Evolutionary conservation across 202 grass and related monocot species (phyloP).

Genomic region (Panicum hallii): DNA sequence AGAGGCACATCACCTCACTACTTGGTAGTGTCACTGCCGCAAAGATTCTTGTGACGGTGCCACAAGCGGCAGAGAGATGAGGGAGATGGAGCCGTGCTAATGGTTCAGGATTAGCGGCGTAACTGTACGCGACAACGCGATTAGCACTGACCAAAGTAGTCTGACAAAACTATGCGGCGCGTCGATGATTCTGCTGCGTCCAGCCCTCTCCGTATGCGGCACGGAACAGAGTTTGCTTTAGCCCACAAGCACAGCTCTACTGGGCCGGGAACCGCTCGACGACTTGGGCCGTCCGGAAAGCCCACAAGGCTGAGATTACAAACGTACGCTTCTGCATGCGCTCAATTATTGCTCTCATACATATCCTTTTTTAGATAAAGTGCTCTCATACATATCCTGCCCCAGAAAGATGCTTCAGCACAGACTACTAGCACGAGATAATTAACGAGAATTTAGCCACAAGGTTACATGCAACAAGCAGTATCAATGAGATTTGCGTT

Average conservation of each 20-base stretch:
- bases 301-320: no score
- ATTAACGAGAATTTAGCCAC: neutral
- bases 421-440: neutral
- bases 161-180: neutral
- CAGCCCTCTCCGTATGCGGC: no score
- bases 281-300: neutral
- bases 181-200: neutral
- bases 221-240: neutral
- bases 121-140: neutral
- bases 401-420: neutral
- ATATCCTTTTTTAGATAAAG: no score
- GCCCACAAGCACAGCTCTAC: neutral
- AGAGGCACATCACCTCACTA: neutral
- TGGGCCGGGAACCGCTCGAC: neutral
- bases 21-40: neutral
- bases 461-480: neutral
- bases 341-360: no score
- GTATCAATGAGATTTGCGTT: neutral
- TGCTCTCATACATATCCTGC: no score
- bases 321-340: no score
- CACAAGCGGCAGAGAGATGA: neutral
- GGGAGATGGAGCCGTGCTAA: neutral
- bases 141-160: neutral
- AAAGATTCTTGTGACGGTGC: neutral
- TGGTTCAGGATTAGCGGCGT: constrained; percentile 1